A percentile compares a stretch with the other conserved stretches of the same genome.
phyloP scores from a whole-genome alignment of 768 basidiomycete species.

The Lactifluus rugatus region DNA sequence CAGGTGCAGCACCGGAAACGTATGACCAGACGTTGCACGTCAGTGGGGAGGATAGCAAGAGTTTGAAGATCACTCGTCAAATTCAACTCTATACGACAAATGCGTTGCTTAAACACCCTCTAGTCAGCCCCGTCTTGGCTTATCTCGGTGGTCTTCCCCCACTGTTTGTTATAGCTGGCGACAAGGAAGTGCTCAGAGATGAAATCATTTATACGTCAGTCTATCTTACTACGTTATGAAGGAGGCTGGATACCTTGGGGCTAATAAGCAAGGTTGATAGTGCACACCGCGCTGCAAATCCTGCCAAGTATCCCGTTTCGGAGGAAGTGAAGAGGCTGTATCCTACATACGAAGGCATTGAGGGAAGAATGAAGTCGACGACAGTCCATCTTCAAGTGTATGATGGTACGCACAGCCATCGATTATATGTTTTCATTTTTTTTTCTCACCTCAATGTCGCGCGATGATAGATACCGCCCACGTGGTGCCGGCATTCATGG shows the following conservation, averaged over 20 bases:
- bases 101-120: conserved; percentile 62
- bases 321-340: conserved; percentile 43
- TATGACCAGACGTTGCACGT: conserved; percentile 38
- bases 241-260: not conserved
- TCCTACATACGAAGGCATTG: conserved; percentile 47
- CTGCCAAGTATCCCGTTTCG: conserved; percentile 49
- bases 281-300: conserved; percentile 87
- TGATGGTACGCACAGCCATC: conserved; percentile 44
- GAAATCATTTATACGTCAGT: conserved; percentile 74
- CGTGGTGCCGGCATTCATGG: conserved; percentile 60
- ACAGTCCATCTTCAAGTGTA: conserved; percentile 89
- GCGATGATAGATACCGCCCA: conserved; percentile 50
- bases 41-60: conserved; percentile 39
- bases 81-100: conserved; percentile 85
- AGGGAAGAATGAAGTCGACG: conserved; percentile 46
- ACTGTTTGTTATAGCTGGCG: conserved; percentile 71
- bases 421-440: conserved; percentile 6
- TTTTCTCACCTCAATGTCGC: not conserved
- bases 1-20: too few relatives aligned
- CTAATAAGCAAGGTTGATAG: conserved; percentile 27
- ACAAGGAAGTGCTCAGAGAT: conserved; percentile 86
- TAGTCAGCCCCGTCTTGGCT: conserved; percentile 69
- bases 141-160: conserved; percentile 91
- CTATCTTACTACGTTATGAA: too few relatives aligned
- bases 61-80: conserved; percentile 49